Evolutionary conservation across 2,329 filamentous ascomycete species (phyloP), one percentile per base, ranked within the genome.

Genomic region (Lachnellula willkommii): DNA sequence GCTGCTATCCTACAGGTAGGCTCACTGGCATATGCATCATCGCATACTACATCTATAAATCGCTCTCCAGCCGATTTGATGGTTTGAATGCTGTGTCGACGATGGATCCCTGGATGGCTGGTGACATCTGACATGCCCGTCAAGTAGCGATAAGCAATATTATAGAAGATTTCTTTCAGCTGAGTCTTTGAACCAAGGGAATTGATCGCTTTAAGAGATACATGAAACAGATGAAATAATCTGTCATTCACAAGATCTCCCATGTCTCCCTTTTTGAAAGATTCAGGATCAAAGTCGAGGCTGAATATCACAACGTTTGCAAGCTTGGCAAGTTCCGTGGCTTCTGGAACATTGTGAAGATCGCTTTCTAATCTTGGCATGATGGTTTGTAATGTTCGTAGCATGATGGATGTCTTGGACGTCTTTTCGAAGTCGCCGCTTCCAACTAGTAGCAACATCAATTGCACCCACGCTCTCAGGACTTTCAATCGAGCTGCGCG

Each of bases 11-110:
- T 89, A 70, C 90, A 95, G 12, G 80, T 82, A 39, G 88, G 81
- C 66, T 93, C 88, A 40, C 91, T 90, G 57, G 88, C 85, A 70
- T 92, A 93, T 20, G 91, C 92, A 74, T 99, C 94, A 67, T 99
- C 94, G 68, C 92, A 96, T 45, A 96, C 79, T 26, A 90, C 84
- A 64, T 93, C 90, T 58, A 97, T 81, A 40, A 97, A 77, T 53
- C 88, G 81, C 65, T 90, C 88, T 40, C 94, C 92, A 46, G 90
- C 85, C 4, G 87, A 83, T 70, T 89, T 90, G 63, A 95, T 80
- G 1, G 88, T 86, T 68, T 89, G 81, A 42, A 84, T 78, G 48
- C 74, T 83, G 58, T 84, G 79, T 47, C 72, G 72, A 24, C 71
- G 72, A 52, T 74, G 67, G 12, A 70, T 68, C 9, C 75, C 74